Percentiles rank a stretch among this genome's conserved stretches.
Conservation (phyloP, 2,329 filamentous ascomycete genomes). For the Cladosporium sp. region DNA sequence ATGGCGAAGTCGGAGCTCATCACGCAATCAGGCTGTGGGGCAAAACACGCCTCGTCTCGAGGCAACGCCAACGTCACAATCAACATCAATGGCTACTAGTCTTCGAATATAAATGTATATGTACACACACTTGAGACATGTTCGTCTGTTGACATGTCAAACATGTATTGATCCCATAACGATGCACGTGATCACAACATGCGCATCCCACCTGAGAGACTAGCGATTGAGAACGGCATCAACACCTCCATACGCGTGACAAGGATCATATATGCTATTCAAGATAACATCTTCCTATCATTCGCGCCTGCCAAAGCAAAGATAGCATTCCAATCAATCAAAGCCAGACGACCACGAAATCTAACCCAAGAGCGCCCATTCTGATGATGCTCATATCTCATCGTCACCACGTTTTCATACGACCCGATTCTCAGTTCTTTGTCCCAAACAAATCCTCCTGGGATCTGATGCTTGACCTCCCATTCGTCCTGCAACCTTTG, state of each 20-base stretch:
- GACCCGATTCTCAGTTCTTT: background rate
- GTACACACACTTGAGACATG: background rate
- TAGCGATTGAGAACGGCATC: too few species aligned
- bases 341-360: background rate
- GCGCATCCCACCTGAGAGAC: too few species aligned
- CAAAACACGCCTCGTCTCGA: background rate
- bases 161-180: too few species aligned
- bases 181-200: too few species aligned
- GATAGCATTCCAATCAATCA: background rate
- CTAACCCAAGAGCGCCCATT: background rate
- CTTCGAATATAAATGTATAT: background rate
- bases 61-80: background rate
- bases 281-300: too few species aligned
- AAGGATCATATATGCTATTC: too few species aligned
- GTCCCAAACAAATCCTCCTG: background rate
- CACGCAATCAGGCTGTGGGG: conserved; percentile 4
- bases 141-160: too few species aligned
- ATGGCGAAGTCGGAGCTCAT: conserved; percentile 2
- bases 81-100: background rate
- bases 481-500: background rate
- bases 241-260: too few species aligned
- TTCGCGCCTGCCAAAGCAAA: background rate
- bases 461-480: background rate
- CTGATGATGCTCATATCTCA: background rate
- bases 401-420: background rate